Percentiles rank a stretch among this genome's conserved stretches.
phyloP scores from a whole-genome alignment of 1,139 yeast genomes.

The Protomyces lactucae-debilis region DNA sequence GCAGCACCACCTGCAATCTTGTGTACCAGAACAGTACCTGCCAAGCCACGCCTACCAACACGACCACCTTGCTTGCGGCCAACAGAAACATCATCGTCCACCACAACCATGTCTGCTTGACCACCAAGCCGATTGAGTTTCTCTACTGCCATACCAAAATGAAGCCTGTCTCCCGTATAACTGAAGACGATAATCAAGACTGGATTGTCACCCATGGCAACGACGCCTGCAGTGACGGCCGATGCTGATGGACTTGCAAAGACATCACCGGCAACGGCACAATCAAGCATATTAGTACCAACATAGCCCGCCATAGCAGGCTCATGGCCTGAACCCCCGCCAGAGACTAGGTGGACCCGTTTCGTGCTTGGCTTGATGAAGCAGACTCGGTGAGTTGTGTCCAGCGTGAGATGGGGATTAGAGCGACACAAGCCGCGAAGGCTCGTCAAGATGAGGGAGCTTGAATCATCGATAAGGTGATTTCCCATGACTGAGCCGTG shows the following conservation, averaged over 20 bases:
- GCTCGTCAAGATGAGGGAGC: constrained; percentile 32
- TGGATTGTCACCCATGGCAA: constrained; percentile 52
- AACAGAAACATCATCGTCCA: constrained; percentile 90
- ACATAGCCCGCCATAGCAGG: constrained; percentile 90
- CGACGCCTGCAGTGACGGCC: constrained; percentile 59
- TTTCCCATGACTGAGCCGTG: constrained; percentile 21
- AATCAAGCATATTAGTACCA: constrained; percentile 74
- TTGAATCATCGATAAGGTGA: constrained; percentile 31
- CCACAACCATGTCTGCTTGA: constrained; percentile 64
- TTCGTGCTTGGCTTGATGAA: constrained; percentile 23
- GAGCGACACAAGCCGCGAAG: constrained; percentile 31
- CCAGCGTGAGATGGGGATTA: constrained; percentile 30
- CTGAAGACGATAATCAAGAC: constrained; percentile 76
- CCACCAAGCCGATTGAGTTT: constrained; percentile 74
- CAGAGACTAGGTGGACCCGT: constrained; percentile 65
- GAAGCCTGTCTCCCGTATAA: constrained; percentile 89
- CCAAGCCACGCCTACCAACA: constrained; percentile 90
- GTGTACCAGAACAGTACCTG: constrained; percentile 84
- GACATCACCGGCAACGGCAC: constrained; percentile 81
- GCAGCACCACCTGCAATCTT: constrained; percentile 73
- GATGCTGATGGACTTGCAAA: constrained; percentile 50
- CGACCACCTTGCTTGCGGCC: constrained; percentile 79
- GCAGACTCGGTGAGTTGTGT: constrained; percentile 31
- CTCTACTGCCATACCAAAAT: constrained; percentile 87
- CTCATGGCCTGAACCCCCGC: constrained; percentile 96